Percentiles rank a stretch among this genome's conserved stretches.
phyloP scores from a whole-genome alignment of 345 rosid species.

The Acer campestre region DNA sequence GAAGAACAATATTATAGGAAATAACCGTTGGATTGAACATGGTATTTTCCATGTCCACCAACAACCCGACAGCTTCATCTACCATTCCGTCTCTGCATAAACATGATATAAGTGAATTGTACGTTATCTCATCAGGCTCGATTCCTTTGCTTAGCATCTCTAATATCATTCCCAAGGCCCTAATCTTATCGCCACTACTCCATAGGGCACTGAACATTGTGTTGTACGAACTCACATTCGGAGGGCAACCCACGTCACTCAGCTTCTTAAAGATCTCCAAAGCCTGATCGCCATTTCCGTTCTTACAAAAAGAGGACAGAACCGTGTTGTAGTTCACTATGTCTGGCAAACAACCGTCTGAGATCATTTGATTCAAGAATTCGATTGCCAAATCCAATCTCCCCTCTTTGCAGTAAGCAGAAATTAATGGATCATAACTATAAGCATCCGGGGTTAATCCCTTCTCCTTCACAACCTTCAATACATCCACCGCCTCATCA shows the following conservation, averaged over 20 bases:
- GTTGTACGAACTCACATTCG: slow-evolving; percentile 77
- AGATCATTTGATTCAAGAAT: slow-evolving; percentile 71
- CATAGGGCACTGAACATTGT: slow-evolving; percentile 79
- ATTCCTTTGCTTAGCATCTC: slow-evolving; percentile 66
- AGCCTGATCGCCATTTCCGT: slow-evolving; percentile 71
- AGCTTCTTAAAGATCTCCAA: slow-evolving; percentile 68
- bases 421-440: slow-evolving; percentile 79
- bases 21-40: slow-evolving; percentile 63
- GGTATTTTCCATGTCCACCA: slow-evolving; percentile 69
- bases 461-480: slow-evolving; percentile 59
- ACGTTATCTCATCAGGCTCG: slow-evolving; percentile 76
- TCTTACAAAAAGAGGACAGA: slow-evolving; percentile 68
- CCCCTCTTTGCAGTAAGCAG: slow-evolving; percentile 76
- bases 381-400: slow-evolving; percentile 71
- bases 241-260: slow-evolving; percentile 75
- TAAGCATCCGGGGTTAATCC: slow-evolving; percentile 70
- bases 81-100: slow-evolving; percentile 89
- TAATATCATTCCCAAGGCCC: slow-evolving; percentile 62
- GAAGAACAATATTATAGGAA: slow-evolving; percentile 70
- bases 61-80: slow-evolving; percentile 64
- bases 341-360: slow-evolving; percentile 82
- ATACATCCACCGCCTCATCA: slow-evolving; percentile 61
- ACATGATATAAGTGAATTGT: slow-evolving; percentile 79
- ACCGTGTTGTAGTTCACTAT: slow-evolving; percentile 82
- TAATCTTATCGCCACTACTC: slow-evolving; percentile 61